phyloP scores from a whole-genome alignment of 306 rosid genomes.

The Myrica gale region DNA sequence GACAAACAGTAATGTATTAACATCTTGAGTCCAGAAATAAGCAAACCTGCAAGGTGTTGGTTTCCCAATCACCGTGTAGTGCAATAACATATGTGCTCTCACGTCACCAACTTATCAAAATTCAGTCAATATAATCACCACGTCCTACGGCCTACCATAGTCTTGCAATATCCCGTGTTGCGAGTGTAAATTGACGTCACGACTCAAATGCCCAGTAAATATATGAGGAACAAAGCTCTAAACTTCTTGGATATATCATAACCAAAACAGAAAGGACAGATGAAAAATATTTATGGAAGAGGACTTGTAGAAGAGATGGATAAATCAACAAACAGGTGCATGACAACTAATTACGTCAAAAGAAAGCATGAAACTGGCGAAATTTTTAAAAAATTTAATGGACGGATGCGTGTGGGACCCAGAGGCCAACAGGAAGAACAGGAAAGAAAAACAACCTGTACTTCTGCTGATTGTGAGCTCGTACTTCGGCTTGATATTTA shows the following conservation, averaged over 20 bases:
- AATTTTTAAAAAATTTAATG: neutral
- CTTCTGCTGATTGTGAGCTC: constrained; percentile 62
- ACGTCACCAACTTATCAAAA: neutral
- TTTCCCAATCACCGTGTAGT: neutral
- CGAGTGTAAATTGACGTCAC: neutral
- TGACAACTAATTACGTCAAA: neutral
- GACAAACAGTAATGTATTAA: neutral
- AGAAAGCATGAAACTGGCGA: neutral
- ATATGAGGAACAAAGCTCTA: neutral
- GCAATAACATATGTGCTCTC: neutral
- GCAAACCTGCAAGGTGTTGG: neutral
- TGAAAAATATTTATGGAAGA: neutral
- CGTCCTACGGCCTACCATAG: neutral
- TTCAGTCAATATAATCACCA: neutral
- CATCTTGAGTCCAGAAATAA: neutral
- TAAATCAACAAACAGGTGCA: neutral
- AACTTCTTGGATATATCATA: neutral
- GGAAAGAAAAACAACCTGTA: constrained; percentile 50
- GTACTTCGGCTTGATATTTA: constrained; percentile 94
- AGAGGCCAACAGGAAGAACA: constrained; percentile 6
- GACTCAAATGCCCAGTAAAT: neutral
- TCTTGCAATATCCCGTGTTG: neutral
- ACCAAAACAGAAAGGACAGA: neutral
- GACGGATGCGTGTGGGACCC: neutral
- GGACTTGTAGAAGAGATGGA: neutral